Base-by-base conservation (phyloP, 305 asterid species). In the Fraxinus floribunda region DNA sequence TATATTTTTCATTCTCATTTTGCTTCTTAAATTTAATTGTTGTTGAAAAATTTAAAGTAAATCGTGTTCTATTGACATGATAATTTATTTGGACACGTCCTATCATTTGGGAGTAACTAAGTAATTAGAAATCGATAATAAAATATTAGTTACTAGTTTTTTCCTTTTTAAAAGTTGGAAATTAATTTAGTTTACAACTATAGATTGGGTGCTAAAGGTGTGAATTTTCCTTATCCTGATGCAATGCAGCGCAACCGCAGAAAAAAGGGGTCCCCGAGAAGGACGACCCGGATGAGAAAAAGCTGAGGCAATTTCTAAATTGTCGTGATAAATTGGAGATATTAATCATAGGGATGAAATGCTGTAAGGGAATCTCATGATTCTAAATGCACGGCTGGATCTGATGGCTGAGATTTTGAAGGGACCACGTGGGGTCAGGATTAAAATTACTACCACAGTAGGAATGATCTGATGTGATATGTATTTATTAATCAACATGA, bases 361-460 rank as follows among this genome's bases (percentile, higher is more conserved):
- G 79, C 29, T 68, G 57, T 20, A 36, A 46, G 75, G 84, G 90
- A 85, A 89, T 89, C 88, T 87, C 36, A 85, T 87, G 86, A 86
- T 86, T 76, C 87, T 16, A 41, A 88, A 86, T 85, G 85, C 88
- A 89, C 89, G 91, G 88, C 91, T 85, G 88, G 87, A 89, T 87
- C 87, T 24, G 86, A 83, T 80, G 86, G 89, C 78, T 46, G 82
- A 83, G 77, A 86, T 77, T 88, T 41, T 68, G 79, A 77, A 13
- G 83, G 88, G 86, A 35, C 90, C 89, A 84, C 85, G n/a, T 16
- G 4, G 24, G 82, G 26, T 22, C 46, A 30, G 44, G 78, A 76
- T 77, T 81, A 78, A 34, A 73, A n/a, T 71, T 34, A 52, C 35
- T 83, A n/a, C 80, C 30, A 32, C 78, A 4, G 22, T 5, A 29